Percentiles rank a stretch among this genome's conserved stretches.
Conservation (phyloP, 139 green algal genomes). For the Haematococcus sp. region DNA sequence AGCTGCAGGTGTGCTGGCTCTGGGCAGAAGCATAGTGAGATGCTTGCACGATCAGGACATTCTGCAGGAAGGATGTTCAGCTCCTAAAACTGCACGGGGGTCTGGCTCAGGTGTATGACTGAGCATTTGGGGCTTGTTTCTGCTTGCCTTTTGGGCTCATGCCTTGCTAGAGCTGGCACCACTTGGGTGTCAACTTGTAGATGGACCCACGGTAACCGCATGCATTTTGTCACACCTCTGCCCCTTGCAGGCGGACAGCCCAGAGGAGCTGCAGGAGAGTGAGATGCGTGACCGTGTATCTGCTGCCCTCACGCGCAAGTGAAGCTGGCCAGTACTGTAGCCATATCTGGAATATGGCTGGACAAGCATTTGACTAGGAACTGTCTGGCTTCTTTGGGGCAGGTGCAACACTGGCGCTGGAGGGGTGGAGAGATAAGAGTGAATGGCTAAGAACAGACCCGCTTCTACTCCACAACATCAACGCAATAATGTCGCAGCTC, state of each 20-base stretch:
- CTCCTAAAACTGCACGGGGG: not conserved
- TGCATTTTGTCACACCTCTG: not conserved
- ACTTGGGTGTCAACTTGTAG: not conserved
- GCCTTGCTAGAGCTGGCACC: not conserved
- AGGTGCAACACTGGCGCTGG: no score
- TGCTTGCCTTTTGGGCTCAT: no score
- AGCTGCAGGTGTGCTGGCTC: constrained; percentile 72
- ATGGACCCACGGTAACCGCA: not conserved
- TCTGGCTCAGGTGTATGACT: not conserved
- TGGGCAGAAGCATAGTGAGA: constrained; percentile 26
- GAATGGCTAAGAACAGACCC: no score
- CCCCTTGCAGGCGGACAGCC: constrained; percentile 61
- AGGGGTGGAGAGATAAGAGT: no score
- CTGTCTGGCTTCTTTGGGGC: no score
- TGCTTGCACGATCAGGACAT: not conserved
- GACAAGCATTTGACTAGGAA: no score
- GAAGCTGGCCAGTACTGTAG: no score
- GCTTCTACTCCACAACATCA: no score
- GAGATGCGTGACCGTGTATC: constrained; percentile 44
- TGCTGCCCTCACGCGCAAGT: constrained; percentile 51
- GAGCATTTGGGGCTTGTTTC: no score
- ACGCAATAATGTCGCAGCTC: no score
- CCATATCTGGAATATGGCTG: no score
- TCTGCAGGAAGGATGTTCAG: not conserved
- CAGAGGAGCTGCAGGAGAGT: constrained; percentile 59